Base-by-base conservation (phyloP, 371 early-diverging fungal species). In the Mucor velutinosus region DNA sequence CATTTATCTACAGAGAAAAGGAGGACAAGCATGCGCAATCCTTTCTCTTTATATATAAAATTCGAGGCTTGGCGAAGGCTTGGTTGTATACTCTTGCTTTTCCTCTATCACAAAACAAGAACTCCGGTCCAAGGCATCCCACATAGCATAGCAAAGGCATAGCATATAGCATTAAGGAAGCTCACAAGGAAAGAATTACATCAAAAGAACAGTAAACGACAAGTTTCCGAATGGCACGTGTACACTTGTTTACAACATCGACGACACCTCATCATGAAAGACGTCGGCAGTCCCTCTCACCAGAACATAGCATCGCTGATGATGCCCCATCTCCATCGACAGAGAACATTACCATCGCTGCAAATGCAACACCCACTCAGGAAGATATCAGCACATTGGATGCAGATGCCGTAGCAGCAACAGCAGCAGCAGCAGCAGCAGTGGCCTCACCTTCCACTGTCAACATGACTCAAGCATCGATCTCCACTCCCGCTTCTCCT, bases 1-100 rank as follows among this genome's bases (percentile, higher is more conserved):
- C 45, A 45, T 45, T 45, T 19, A 45, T 45, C 51, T 37, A 37
- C 37, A 37, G 51, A 21, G 25, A 25, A 25, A 21, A 23, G 12
- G 49, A 49, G 5, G 21, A 25, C 14, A 1, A 51, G 49, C 23
- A 51, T 51, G 25, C n/a, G 29, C 29, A 56, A 37, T 45, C 43
- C 59, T 51, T 41, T 35, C 23, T 58, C 35, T 37, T 63, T n/a
- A 56, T 25, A 53, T 56, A 60, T 33, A 33, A 65, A 65, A 59
- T 49, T 53, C 66, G 73, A 75, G 75, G 75, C 75, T 75, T 75
- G 69, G 75, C 66, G 68, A 72, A 76, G 76, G 76, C 76, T 76
- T 76, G 70, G 76, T 66, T 70, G 35, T 64, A 60, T 72, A 49
- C 66, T 72, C 72, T 73, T 70, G 70, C 70, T 72, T 76, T 72